Evolutionary conservation across 306 rosid species (phyloP).

Genomic region (Lathyrus aphaca): DNA sequence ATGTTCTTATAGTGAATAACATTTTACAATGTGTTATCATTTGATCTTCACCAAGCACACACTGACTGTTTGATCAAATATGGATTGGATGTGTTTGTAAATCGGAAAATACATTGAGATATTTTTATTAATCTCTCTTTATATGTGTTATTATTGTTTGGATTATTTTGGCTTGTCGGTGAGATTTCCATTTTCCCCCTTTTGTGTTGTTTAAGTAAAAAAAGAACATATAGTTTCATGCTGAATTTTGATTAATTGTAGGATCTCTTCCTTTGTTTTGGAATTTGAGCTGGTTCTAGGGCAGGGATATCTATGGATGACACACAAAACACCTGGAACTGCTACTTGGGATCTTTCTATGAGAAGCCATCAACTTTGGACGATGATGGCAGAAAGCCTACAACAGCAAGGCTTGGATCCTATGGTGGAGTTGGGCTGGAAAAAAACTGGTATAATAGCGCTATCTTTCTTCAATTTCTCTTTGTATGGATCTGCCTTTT

Average conservation of each 20-base stretch:
- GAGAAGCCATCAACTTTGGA: conserved; percentile 84
- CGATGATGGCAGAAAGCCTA: conserved; percentile 56
- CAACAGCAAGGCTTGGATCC: conserved; percentile 76
- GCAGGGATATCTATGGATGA: conserved; percentile 95
- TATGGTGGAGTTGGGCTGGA: conserved; percentile 72
- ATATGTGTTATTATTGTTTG: conserved; percentile 1
- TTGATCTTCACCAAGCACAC: background rate
- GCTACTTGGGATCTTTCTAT: conserved; percentile 67
- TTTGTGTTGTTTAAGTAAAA: background rate
- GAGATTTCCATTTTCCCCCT: background rate
- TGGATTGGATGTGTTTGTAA: background rate
- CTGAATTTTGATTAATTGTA: conserved; percentile 35
- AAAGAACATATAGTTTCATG: background rate
- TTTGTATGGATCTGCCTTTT: too few relatives aligned
- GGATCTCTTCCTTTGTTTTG: conserved; percentile 41
- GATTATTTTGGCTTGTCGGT: background rate
- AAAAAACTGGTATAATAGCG: conserved; percentile 59
- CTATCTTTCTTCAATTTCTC: conserved; percentile 22
- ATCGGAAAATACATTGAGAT: background rate
- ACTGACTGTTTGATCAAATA: conserved; percentile 10
- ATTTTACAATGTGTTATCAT: background rate
- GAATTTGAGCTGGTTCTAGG: conserved; percentile 61
- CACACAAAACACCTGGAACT: conserved; percentile 66
- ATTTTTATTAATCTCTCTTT: background rate
- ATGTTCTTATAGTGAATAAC: background rate